phyloP scores from a whole-genome alignment of 106 monocot genomes.

The Dactylorhiza incarnata region DNA sequence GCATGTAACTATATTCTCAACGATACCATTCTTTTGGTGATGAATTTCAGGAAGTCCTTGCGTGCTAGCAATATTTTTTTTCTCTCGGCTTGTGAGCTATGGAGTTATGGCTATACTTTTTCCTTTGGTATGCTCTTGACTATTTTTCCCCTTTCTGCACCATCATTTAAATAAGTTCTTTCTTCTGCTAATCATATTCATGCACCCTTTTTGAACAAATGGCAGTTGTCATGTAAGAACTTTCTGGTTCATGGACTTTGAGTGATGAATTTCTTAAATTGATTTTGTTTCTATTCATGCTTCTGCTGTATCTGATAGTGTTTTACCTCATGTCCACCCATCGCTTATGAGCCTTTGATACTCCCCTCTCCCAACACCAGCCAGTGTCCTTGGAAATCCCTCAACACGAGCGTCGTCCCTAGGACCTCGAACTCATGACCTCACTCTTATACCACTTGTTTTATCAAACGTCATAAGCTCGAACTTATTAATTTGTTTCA shows the following conservation, averaged over 20 bases:
- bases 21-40: not conserved
- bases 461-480: too few species aligned
- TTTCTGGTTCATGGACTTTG: not conserved
- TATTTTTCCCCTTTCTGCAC: not conserved
- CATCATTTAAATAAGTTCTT: not conserved
- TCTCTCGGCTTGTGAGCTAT: slow-evolving; percentile 80
- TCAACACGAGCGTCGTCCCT: too few species aligned
- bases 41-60: slow-evolving; percentile 77
- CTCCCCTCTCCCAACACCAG: too few species aligned
- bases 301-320: not conserved
- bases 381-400: too few species aligned
- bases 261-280: not conserved
- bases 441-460: too few species aligned
- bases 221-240: not conserved
- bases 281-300: not conserved
- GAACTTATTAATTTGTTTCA: too few species aligned
- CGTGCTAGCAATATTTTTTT: slow-evolving; percentile 83
- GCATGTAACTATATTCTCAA: too few species aligned
- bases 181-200: not conserved
- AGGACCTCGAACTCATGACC: too few species aligned
- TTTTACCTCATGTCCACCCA: not conserved
- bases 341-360: too few species aligned
- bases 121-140: slow-evolving; percentile 64
- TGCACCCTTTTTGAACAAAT: not conserved
- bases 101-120: slow-evolving; percentile 92